A percentile compares a stretch with the other conserved stretches of the same genome.
Conservation (phyloP, 306 rosid species). For the Carpinus viminea region DNA sequence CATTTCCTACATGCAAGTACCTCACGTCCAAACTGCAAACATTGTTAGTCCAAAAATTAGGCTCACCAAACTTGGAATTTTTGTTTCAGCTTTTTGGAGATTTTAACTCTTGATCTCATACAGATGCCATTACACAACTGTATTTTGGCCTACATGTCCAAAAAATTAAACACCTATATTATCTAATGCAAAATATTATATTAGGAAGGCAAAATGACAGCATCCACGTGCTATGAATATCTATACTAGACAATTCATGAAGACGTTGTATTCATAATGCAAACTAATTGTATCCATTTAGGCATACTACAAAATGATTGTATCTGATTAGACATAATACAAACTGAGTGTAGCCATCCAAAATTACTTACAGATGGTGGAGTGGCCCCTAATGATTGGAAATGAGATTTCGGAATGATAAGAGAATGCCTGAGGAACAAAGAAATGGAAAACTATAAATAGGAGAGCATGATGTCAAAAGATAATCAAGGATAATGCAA, state of each 20-base stretch:
- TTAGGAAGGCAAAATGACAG: not conserved
- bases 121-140: not conserved
- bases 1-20: not conserved
- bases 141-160: not conserved
- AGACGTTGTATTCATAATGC: not conserved
- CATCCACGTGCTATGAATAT: not conserved
- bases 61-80: not conserved
- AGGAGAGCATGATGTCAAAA: not conserved
- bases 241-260: not conserved
- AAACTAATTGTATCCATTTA: not conserved
- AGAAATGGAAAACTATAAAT: not conserved
- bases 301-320: not conserved
- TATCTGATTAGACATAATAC: not conserved
- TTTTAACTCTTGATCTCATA: not conserved
- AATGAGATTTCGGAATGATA: conserved; percentile 89
- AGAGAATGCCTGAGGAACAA: conserved; percentile 82
- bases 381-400: conserved; percentile 76
- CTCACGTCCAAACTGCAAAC: not conserved
- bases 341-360: conserved; percentile 25
- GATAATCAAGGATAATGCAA: not conserved
- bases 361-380: conserved; percentile 82
- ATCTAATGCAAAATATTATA: not conserved
- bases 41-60: not conserved
- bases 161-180: not conserved
- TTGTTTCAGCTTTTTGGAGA: not conserved